phyloP scores from a whole-genome alignment of 1,139 yeast genomes.

The Nakaseomyces sp. region DNA sequence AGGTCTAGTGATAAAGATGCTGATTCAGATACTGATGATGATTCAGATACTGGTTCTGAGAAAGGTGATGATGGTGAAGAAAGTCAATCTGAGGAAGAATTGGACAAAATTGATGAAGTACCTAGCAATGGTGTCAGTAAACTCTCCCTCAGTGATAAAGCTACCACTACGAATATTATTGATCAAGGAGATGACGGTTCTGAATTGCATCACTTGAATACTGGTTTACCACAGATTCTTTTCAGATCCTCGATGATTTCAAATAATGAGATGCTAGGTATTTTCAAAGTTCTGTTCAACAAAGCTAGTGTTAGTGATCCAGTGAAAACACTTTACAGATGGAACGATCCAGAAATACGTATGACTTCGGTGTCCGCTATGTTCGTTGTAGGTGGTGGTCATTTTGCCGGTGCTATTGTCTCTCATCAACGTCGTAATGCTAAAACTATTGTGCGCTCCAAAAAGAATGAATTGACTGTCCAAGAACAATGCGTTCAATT shows the following conservation, averaged over 20 bases:
- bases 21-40: constrained; percentile 44
- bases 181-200: constrained; percentile 23
- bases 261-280: constrained; percentile 47
- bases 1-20: constrained; percentile 36
- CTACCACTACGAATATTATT: not conserved
- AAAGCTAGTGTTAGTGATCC: constrained; percentile 34
- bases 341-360: constrained; percentile 25
- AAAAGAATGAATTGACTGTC: constrained; percentile 36
- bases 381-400: constrained; percentile 96
- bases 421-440: constrained; percentile 53
- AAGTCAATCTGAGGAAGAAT: not conserved
- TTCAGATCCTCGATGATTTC: constrained; percentile 44
- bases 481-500: constrained; percentile 57
- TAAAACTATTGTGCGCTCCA: constrained; percentile 37
- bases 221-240: constrained; percentile 54
- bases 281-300: constrained; percentile 59
- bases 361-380: constrained; percentile 48
- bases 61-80: constrained; percentile 3
- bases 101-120: constrained; percentile 7
- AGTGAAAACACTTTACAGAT: constrained; percentile 26
- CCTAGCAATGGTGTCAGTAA: constrained; percentile 7
- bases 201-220: constrained; percentile 46
- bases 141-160: not conserved
- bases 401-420: constrained; percentile 90
- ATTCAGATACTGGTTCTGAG: constrained; percentile 15